A percentile compares a stretch with the other conserved stretches of the same genome.
Conservation (phyloP, 179 eudicot genomes). For the Silene noctiflora region DNA sequence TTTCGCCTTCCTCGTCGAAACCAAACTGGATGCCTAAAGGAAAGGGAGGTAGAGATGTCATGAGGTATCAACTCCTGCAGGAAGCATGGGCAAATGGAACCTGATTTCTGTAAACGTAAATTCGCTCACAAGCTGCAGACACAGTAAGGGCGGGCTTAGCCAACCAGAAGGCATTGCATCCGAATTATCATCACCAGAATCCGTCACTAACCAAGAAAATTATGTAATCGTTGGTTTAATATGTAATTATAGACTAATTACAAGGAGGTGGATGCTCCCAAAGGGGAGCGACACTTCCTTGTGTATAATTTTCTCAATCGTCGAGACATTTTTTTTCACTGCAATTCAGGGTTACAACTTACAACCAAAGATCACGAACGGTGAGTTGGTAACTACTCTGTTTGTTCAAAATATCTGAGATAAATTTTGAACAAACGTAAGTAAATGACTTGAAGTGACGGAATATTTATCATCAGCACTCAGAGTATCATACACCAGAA, state of each 20-base stretch:
- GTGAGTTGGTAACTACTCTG: too few relatives aligned
- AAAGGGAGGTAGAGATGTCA: conserved; percentile 49
- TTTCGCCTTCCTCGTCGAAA: conserved; percentile 40
- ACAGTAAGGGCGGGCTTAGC: too few relatives aligned
- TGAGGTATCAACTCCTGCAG: conserved; percentile 69
- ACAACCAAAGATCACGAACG: too few relatives aligned
- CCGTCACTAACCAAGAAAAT: neutral
- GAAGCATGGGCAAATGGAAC: conserved; percentile 72
- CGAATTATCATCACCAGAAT: too few relatives aligned
- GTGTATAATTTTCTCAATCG: too few relatives aligned
- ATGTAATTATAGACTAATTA: neutral
- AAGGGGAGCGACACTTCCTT: neutral
- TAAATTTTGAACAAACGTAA: too few relatives aligned
- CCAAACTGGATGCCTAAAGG: conserved; percentile 54
- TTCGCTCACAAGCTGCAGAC: too few relatives aligned
- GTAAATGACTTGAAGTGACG: too few relatives aligned
- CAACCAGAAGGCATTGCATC: neutral
- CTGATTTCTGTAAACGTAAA: conserved; percentile 25
- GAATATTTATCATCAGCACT: neutral
- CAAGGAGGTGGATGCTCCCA: neutral
- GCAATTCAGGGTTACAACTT: too few relatives aligned
- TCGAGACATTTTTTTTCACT: too few relatives aligned
- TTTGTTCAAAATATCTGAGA: too few relatives aligned
- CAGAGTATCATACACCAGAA: neutral
- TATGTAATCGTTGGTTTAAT: neutral